Evolutionary conservation across 208 protist species (phyloP).

Genomic region (Crithidia fasciculata): DNA sequence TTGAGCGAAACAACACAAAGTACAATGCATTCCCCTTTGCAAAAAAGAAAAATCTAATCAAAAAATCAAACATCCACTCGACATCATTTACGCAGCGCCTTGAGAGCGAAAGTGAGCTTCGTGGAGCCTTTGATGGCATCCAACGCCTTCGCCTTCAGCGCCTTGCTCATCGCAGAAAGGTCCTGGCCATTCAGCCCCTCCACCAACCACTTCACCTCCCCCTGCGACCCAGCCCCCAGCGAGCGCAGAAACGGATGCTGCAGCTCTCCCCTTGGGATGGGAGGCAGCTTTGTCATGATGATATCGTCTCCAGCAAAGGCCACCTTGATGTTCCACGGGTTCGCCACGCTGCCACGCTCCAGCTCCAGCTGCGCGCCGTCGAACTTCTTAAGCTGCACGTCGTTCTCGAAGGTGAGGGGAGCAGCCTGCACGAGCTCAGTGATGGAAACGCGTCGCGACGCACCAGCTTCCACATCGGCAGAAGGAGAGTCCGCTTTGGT

Average conservation of each 20-base stretch:
- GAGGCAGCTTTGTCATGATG: slow-evolving; percentile 52
- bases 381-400: slow-evolving; percentile 28
- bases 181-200: slow-evolving; percentile 68
- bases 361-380: slow-evolving; percentile 21
- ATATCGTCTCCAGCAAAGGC: slow-evolving; percentile 47
- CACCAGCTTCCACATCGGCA: background rate
- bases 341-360: slow-evolving; percentile 13
- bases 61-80: too few relatives aligned
- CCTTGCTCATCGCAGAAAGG: slow-evolving; percentile 37
- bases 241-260: slow-evolving; percentile 53
- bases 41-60: too few relatives aligned
- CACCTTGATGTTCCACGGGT: slow-evolving; percentile 61
- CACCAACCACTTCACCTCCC: slow-evolving; percentile 54
- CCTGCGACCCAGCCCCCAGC: slow-evolving; percentile 37
- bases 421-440: slow-evolving; percentile 17
- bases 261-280: slow-evolving; percentile 22
- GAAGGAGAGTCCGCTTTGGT: background rate
- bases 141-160: slow-evolving; percentile 40
- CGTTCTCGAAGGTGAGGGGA: slow-evolving; percentile 35
- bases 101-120: slow-evolving; percentile 29
- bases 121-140: slow-evolving; percentile 51
- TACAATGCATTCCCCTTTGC: too few relatives aligned
- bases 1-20: too few relatives aligned
- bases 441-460: slow-evolving; percentile 16
- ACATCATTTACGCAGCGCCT: slow-evolving; percentile 20